Evolutionary conservation across 2,329 filamentous ascomycete genomes (phyloP).

Genomic region (Arachnomyces sp.): DNA sequence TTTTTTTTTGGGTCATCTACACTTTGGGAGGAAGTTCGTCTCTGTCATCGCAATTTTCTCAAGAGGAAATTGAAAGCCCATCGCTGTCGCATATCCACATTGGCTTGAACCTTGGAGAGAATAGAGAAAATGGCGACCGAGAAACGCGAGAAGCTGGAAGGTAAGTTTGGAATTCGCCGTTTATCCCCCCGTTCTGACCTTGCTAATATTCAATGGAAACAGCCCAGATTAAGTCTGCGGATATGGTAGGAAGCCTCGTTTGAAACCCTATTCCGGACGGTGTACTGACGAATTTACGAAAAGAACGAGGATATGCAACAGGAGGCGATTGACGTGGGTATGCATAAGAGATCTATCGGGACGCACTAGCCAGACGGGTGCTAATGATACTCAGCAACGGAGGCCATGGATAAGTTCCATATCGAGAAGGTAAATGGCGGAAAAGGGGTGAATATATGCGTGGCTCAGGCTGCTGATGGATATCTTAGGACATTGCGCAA

Average conservation of each 20-base stretch:
- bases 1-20: not conserved
- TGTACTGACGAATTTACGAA: constrained; percentile 10
- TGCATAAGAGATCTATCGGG: constrained; percentile 25
- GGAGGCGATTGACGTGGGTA: constrained; percentile 93
- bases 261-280: constrained; percentile 1
- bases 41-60: no score
- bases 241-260: constrained; percentile 65
- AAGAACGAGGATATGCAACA: constrained; percentile 96
- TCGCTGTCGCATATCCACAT: no score
- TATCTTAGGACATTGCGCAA: constrained; percentile 78
- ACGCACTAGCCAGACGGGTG: not conserved
- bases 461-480: constrained; percentile 10
- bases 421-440: constrained; percentile 59
- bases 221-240: constrained; percentile 97
- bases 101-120: no score
- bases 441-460: not conserved
- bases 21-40: no score
- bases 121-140: constrained; percentile 38
- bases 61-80: no score
- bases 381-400: constrained; percentile 46
- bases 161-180: constrained; percentile 36
- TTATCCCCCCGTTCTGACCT: not conserved
- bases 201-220: constrained; percentile 8
- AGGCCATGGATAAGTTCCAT: constrained; percentile 64
- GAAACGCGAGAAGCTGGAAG: constrained; percentile 68